phyloP scores from a whole-genome alignment of 1,139 yeast genomes.

The Neolecta irregularis region DNA sequence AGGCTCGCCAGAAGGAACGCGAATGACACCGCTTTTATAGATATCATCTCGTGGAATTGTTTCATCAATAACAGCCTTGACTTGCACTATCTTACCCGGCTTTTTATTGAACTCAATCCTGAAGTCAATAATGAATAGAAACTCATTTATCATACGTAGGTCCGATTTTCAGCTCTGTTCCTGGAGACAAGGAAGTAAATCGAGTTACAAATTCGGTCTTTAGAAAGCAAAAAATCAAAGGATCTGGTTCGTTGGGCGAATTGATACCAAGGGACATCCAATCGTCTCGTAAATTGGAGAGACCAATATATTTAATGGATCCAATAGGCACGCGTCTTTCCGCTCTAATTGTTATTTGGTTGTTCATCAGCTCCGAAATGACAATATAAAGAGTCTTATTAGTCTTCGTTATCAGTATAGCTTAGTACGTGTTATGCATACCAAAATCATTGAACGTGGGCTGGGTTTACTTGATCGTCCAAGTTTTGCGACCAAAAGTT shows the following conservation, averaged over 20 bases:
- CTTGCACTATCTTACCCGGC: constrained; percentile 58
- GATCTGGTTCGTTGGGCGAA: constrained; percentile 46
- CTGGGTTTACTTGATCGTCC: constrained; percentile 81
- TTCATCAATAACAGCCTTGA: constrained; percentile 49
- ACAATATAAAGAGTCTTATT: constrained; percentile 42
- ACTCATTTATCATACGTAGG: constrained; percentile 27
- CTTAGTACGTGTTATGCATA: constrained; percentile 20
- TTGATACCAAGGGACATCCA: constrained; percentile 70
- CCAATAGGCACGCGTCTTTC: constrained; percentile 52
- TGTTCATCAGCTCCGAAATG: constrained; percentile 57
- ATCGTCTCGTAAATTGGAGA: constrained; percentile 73
- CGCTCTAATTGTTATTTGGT: constrained; percentile 48
- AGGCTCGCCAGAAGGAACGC: constrained; percentile 67
- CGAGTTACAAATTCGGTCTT: constrained; percentile 83
- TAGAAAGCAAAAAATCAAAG: constrained; percentile 62
- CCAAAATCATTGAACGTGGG: constrained; percentile 57
- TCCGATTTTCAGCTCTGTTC: constrained; percentile 49
- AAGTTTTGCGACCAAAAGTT: constrained; percentile 64
- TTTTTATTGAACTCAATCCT: constrained; percentile 72
- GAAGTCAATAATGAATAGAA: background rate
- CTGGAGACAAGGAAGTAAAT: constrained; percentile 46
- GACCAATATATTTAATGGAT: constrained; percentile 46
- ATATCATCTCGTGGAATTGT: constrained; percentile 55
- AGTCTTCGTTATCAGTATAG: constrained; percentile 4
- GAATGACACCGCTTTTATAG: constrained; percentile 80